Conservation (phyloP, 2,329 filamentous ascomycete species). For the Tolypocladium guangdongense region DNA sequence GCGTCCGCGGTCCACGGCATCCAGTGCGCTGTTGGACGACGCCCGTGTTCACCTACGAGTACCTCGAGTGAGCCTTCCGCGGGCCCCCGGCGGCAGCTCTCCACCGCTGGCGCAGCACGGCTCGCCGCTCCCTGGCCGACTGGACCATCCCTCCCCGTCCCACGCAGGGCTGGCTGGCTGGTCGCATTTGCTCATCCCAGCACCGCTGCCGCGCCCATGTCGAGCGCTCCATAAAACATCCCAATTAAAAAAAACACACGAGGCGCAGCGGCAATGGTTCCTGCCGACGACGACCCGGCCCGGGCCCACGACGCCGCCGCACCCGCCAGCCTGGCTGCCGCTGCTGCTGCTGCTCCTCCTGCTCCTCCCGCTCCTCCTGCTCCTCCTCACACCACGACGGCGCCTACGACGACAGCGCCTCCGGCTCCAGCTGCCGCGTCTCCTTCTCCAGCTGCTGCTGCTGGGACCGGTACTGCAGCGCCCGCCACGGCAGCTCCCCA, state of each 20-base stretch:
- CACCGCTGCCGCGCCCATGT: conserved; percentile 17
- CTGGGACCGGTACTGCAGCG: neutral
- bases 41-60: too few species aligned
- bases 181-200: neutral
- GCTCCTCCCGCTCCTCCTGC: conserved; percentile 7
- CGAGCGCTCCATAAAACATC: conserved; percentile 25
- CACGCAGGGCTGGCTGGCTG: neutral
- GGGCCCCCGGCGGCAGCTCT: neutral
- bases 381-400: conserved; percentile 1
- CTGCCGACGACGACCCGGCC: conserved; percentile 16
- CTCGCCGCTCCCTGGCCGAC: neutral
- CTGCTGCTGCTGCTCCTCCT: conserved; percentile 10
- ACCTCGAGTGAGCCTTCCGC: too few species aligned
- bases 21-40: neutral
- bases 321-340: conserved; percentile 14
- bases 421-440: neutral
- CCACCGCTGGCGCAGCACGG: neutral
- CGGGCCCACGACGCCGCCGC: conserved; percentile 17
- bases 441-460: neutral
- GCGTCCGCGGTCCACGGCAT: too few species aligned
- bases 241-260: conserved; percentile 18
- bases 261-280: conserved; percentile 8
- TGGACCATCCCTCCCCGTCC: neutral
- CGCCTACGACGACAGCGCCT: neutral
- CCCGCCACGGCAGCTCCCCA: neutral